Evolutionary conservation across 805 yeast genomes (phyloP).

Genomic region (Schwanniomyces pseudopolymorphus): DNA sequence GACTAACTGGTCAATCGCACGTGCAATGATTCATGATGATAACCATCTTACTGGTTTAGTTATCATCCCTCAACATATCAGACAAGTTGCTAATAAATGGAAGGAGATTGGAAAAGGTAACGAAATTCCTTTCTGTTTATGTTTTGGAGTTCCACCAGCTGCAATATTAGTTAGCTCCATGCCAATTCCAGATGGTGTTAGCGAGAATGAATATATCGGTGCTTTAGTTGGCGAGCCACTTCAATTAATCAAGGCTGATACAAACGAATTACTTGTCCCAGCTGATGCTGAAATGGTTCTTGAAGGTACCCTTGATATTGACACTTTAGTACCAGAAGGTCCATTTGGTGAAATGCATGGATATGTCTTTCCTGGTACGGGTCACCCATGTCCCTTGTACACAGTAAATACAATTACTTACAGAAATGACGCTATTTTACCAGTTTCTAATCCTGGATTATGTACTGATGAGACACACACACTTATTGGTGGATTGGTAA

Average conservation of each 20-base stretch:
- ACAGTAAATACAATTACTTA: conserved; percentile 18
- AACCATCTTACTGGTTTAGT: conserved; percentile 23
- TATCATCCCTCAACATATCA: conserved; percentile 22
- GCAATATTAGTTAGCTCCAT: conserved; percentile 21
- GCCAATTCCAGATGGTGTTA: conserved; percentile 20
- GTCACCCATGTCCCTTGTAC: conserved; percentile 24
- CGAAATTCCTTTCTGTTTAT: conserved; percentile 19
- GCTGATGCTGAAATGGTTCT: conserved; percentile 22
- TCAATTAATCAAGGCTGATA: conserved; percentile 19
- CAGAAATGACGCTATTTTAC: conserved; percentile 22
- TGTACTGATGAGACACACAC: conserved; percentile 27
- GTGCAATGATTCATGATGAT: conserved; percentile 21
- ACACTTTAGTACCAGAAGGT: conserved; percentile 17
- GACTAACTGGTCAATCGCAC: conserved; percentile 29
- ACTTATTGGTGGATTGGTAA: conserved; percentile 19
- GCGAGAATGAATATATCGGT: conserved; percentile 22
- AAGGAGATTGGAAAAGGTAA: conserved; percentile 18
- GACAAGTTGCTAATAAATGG: conserved; percentile 21
- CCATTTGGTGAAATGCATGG: conserved; percentile 33
- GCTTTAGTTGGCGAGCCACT: conserved; percentile 24
- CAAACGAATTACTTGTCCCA: conserved; percentile 21
- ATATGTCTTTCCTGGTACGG: conserved; percentile 18
- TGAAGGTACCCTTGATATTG: conserved; percentile 20
- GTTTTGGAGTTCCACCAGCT: conserved; percentile 29
- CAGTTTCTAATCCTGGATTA: conserved; percentile 24